phyloP scores from a whole-genome alignment of 352 stramenopile genomes.

The Phytophthora tubulina region DNA sequence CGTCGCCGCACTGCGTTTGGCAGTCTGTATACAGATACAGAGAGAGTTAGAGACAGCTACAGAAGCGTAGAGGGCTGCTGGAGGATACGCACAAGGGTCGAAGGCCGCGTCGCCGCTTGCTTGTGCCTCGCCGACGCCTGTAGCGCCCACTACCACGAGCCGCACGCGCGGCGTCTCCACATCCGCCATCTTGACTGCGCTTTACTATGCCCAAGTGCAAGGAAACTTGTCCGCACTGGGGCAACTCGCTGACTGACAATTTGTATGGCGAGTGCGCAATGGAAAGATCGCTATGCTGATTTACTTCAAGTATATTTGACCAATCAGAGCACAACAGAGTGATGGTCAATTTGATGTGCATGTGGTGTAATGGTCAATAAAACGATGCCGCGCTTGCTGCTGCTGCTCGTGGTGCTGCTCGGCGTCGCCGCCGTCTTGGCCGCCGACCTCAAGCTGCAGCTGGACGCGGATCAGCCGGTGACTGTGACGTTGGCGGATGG shows the following conservation, averaged over 20 bases:
- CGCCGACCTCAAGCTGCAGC: conserved; percentile 27
- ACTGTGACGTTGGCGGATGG: conserved; percentile 56
- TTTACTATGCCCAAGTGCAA: conserved; percentile 23
- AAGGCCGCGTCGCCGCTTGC: conserved; percentile 20
- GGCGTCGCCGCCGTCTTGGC: conserved; percentile 3
- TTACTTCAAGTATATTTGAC: conserved; percentile 34
- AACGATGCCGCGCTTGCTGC: conserved; percentile 2
- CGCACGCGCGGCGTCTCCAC: conserved; percentile 52
- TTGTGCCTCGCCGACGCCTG: conserved; percentile 38
- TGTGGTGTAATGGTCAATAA: conserved; percentile 15
- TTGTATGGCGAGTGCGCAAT: not conserved
- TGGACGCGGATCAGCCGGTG: conserved; percentile 39
- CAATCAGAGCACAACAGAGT: conserved; percentile 20
- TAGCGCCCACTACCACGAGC: conserved; percentile 49
- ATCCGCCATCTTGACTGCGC: conserved; percentile 25
- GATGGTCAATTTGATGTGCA: conserved; percentile 32
- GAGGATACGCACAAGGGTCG: conserved; percentile 42
- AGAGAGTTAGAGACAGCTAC: not conserved
- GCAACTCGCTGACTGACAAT: too few species aligned
- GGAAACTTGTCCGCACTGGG: not conserved
- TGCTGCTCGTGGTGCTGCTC: conserved; percentile 26
- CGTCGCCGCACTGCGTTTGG: conserved; percentile 61
- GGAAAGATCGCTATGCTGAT: conserved; percentile 42
- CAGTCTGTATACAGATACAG: conserved; percentile 49
- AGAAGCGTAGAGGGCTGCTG: not conserved